A percentile compares a stretch with the other conserved stretches of the same genome.
phyloP scores from a whole-genome alignment of 306 rosid genomes.

The Prunus kanzakura region DNA sequence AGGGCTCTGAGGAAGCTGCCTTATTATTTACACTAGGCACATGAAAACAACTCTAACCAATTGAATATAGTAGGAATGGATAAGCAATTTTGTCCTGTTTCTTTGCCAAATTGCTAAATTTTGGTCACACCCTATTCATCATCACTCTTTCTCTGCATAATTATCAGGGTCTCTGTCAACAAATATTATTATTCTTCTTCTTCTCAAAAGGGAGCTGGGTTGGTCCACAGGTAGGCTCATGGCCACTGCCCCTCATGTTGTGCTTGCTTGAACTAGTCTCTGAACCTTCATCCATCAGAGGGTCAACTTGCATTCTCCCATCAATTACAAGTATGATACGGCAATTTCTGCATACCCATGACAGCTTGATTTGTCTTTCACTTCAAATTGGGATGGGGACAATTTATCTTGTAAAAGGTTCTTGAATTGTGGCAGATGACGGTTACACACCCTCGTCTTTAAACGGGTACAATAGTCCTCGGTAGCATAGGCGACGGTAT shows the following conservation, averaged over 20 bases:
- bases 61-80: constrained; percentile 24
- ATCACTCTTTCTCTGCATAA: background rate
- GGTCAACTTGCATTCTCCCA: constrained; percentile 22
- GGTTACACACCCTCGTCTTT: too few species aligned
- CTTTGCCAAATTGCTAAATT: constrained; percentile 13
- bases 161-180: constrained; percentile 44
- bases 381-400: background rate
- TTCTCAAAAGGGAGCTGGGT: constrained; percentile 25
- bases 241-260: constrained; percentile 29
- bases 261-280: constrained; percentile 32
- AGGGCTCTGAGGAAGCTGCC: background rate
- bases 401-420: background rate
- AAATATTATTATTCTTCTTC: constrained; percentile 33
- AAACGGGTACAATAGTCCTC: too few species aligned
- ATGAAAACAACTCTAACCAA: constrained; percentile 29
- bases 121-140: background rate
- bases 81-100: constrained; percentile 27
- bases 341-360: constrained; percentile 11
- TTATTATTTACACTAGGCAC: constrained; percentile 5
- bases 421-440: too few species aligned
- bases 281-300: constrained; percentile 28
- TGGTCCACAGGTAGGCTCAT: constrained; percentile 45
- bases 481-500: too few species aligned
- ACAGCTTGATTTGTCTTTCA: constrained; percentile 2
- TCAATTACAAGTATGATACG: background rate